These are phyloP conservation scores for Fusarium algeriense DNA, from an alignment of 2,329 filamentous ascomycete species.

Conservation along the genomic window DNA sequence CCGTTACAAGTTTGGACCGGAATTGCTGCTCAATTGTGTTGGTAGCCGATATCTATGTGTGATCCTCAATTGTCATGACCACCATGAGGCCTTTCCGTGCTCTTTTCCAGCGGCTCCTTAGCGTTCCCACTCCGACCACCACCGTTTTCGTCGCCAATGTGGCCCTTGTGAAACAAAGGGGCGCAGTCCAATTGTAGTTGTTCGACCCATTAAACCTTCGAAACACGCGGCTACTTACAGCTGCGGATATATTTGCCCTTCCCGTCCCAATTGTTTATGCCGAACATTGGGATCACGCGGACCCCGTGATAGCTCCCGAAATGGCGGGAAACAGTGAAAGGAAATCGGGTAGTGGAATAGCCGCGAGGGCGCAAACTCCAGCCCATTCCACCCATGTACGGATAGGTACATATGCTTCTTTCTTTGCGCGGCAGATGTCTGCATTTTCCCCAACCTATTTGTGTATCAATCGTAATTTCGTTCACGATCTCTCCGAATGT, in stretches of 20 bases:
- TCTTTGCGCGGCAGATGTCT: constrained; percentile 5
- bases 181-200: constrained; percentile 36
- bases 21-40: constrained; percentile 36
- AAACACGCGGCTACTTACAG: constrained; percentile 44
- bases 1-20: constrained; percentile 39
- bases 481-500: constrained; percentile 23
- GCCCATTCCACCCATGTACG: constrained; percentile 23
- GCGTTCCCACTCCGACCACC: constrained; percentile 32
- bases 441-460: constrained; percentile 8
- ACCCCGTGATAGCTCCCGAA: constrained; percentile 19
- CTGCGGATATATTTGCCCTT: constrained; percentile 26
- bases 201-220: constrained; percentile 36
- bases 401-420: background rate
- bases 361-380: constrained; percentile 36
- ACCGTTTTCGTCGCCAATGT: constrained; percentile 35
- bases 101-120: constrained; percentile 20
- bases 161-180: constrained; percentile 42
- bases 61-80: constrained; percentile 26
- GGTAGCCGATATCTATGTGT: constrained; percentile 34
- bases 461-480: constrained; percentile 18
- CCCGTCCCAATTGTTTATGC: constrained; percentile 28
- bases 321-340: constrained; percentile 26
- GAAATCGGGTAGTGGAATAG: constrained; percentile 29
- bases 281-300: constrained; percentile 23
- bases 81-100: constrained; percentile 28